Base-by-base conservation (phyloP, 208 protist species). In the Crithidia sp. region DNA sequence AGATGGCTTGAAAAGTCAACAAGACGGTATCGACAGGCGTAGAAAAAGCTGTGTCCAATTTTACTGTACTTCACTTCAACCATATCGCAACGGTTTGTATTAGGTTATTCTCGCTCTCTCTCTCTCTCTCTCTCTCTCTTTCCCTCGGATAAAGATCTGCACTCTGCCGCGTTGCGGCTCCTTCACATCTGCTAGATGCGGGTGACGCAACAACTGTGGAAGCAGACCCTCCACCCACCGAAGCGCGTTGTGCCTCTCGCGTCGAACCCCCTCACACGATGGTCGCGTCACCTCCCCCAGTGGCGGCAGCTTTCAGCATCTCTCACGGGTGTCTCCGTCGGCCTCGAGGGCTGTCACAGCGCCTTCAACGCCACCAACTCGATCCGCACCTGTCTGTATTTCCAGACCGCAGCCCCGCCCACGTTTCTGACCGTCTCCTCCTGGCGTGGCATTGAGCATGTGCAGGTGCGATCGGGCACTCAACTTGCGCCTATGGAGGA, bases 291-390 rank as follows among this genome's bases (percentile, higher is more conserved):
- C 4, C 60, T 96, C 7, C 77, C 71, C 1, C 49, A 53, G 52
- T 90, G 88, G 79, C 66, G 56, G 10, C 61, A 80, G 1, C 39
- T 85, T 6, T 17, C 50, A 12, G 45, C 17, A 3, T 56, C 44
- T 7, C 72, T 91, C 28, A 76, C 73, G 1, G 12, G 7, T 41
- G 73, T 66, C 4, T 17, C 19, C 6, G 90, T 96, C 13, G 92
- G 92, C 8, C 63, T 96, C 7, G 89, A 96, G 43, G 93, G 93
- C 7, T 95, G 93, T 49, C 67, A 83, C 44, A 85, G 80, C 53
- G 93, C 90, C 6, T 96, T 97, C 77, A 97, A 97, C 70, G 91
- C 91, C 6, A 91, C 89, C 19, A 94, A 94, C 68, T 78, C 88
- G 12, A 89, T 97, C 36, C 87, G 93, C 16, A 95, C 90, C 12